Evolutionary conservation across 805 yeast species (phyloP).

Genomic region (Schwanniomyces occidentalis): DNA sequence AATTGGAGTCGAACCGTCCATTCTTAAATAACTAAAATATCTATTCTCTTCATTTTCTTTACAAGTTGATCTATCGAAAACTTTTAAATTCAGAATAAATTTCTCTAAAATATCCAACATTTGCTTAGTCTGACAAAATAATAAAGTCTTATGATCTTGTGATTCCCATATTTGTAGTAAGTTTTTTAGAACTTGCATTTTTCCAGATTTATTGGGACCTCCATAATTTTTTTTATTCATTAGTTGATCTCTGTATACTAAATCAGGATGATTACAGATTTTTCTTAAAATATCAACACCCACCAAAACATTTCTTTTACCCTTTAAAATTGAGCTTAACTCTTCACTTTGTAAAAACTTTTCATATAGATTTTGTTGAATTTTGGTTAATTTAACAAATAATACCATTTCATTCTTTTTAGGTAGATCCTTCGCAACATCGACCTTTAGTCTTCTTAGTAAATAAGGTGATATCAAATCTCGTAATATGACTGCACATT

Average conservation of each 20-base stretch:
- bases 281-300: conserved; percentile 91
- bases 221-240: conserved; percentile 49
- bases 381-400: conserved; percentile 80
- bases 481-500: conserved; percentile 88
- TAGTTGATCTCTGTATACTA: conserved; percentile 50
- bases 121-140: conserved; percentile 92
- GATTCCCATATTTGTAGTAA: conserved; percentile 72
- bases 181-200: conserved; percentile 83
- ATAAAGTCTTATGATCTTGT: conserved; percentile 74
- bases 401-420: conserved; percentile 91
- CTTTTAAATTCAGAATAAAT: conserved; percentile 49
- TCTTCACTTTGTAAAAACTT: conserved; percentile 78
- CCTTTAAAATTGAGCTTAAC: conserved; percentile 64
- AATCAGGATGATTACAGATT: conserved; percentile 95
- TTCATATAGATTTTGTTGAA: conserved; percentile 73
- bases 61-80: conserved; percentile 10
- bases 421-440: conserved; percentile 94
- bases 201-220: conserved; percentile 70
- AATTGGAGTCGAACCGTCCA: conserved; percentile 95
- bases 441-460: conserved; percentile 82
- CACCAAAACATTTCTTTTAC: conserved; percentile 77
- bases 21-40: conserved; percentile 60
- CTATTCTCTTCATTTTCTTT: conserved; percentile 9
- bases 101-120: conserved; percentile 86
- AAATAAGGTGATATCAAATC: conserved; percentile 90